Evolutionary conservation across 2,329 filamentous ascomycete genomes (phyloP).

Genomic region (Hypoxylon sp.): DNA sequence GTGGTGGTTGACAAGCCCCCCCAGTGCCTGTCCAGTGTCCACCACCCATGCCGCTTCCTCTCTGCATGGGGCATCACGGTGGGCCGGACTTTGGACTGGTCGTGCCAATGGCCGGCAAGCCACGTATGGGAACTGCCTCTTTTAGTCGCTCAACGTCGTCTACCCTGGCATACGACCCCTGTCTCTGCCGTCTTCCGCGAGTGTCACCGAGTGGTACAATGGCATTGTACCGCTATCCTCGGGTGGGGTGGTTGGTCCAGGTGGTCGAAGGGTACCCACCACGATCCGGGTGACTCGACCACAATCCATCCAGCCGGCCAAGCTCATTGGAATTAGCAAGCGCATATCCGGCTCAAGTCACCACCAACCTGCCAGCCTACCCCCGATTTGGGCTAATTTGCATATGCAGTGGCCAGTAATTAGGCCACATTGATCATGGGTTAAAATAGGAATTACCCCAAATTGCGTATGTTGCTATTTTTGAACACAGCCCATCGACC

Average conservation of each 20-base stretch:
- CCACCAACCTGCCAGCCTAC: slow-evolving; percentile 40
- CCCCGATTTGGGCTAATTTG: slow-evolving; percentile 49
- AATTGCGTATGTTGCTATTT: slow-evolving; percentile 53
- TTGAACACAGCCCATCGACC: slow-evolving; percentile 56
- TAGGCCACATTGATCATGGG: slow-evolving; percentile 50
- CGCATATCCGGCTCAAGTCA: slow-evolving; percentile 54
- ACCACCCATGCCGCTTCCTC: slow-evolving; percentile 2
- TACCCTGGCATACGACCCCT: slow-evolving; percentile 43
- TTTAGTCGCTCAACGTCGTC: slow-evolving; percentile 44
- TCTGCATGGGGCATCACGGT: slow-evolving; percentile 43
- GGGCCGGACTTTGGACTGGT: slow-evolving; percentile 41
- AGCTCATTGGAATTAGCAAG: slow-evolving; percentile 62
- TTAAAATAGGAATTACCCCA: slow-evolving; percentile 57
- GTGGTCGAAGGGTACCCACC: slow-evolving; percentile 42
- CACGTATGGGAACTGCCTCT: slow-evolving; percentile 46
- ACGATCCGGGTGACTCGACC: slow-evolving; percentile 47
- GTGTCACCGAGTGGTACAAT: slow-evolving; percentile 51
- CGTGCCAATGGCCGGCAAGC: slow-evolving; percentile 53
- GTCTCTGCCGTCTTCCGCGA: slow-evolving; percentile 48
- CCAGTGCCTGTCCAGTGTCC: background rate
- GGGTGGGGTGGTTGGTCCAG: slow-evolving; percentile 49
- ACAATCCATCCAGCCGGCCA: slow-evolving; percentile 48
- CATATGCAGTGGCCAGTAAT: slow-evolving; percentile 51
- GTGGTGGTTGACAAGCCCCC: slow-evolving; percentile 36
- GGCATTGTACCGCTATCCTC: slow-evolving; percentile 49